Evolutionary conservation across 1,139 yeast genomes (phyloP).

Genomic region (Kazachstania sp.): DNA sequence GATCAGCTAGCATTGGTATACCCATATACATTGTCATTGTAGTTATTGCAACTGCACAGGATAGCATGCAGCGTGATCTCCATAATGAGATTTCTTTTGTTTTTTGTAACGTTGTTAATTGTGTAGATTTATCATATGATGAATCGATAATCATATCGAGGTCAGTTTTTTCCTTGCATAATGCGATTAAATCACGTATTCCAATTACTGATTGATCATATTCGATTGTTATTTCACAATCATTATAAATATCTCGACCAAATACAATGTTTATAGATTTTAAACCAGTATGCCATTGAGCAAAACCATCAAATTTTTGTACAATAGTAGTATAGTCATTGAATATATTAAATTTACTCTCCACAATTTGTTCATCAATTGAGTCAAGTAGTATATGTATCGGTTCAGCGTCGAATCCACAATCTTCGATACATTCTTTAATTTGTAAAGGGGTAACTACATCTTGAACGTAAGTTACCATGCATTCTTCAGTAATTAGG

Average conservation of each 20-base stretch:
- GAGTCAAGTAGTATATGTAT: neutral
- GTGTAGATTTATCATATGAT: conserved; percentile 34
- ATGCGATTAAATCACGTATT: conserved; percentile 46
- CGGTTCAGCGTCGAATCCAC: conserved; percentile 57
- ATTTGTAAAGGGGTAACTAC: conserved; percentile 34
- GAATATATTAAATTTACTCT: neutral
- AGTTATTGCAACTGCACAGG: conserved; percentile 28
- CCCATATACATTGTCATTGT: conserved; percentile 26
- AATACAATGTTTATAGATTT: conserved; percentile 37
- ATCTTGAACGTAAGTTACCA: conserved; percentile 34
- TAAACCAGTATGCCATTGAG: neutral
- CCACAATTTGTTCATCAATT: neutral
- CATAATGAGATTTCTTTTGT: conserved; percentile 66
- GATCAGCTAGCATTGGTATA: conserved; percentile 22
- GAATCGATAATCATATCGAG: conserved; percentile 39
- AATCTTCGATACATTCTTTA: conserved; percentile 37
- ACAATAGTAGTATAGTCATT: neutral
- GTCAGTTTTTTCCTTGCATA: conserved; percentile 39
- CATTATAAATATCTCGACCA: conserved; percentile 35
- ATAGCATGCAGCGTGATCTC: conserved; percentile 46
- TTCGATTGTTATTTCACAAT: conserved; percentile 31
- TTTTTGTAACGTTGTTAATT: conserved; percentile 59
- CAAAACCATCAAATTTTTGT: neutral
- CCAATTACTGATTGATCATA: conserved; percentile 45
- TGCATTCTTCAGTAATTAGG: conserved; percentile 64